Conservation (phyloP, 2,329 filamentous ascomycete genomes). For the Ambrosiella xylebori region DNA sequence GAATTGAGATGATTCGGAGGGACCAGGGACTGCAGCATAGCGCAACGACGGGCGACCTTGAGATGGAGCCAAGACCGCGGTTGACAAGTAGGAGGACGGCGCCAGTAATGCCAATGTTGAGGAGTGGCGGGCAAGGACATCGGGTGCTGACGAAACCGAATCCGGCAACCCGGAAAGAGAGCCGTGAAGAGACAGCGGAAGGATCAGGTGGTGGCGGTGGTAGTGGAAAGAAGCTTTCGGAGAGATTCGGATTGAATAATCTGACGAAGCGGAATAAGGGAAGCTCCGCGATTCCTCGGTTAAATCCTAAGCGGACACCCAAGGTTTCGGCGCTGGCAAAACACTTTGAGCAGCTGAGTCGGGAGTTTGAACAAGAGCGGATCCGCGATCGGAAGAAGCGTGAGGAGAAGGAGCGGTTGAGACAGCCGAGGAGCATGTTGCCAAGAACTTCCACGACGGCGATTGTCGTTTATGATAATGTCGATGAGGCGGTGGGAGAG, state of each 20-base stretch:
- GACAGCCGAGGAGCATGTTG: slow-evolving; percentile 57
- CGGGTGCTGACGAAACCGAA: slow-evolving; percentile 5
- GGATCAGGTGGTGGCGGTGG: background rate
- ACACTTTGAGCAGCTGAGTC: slow-evolving; percentile 90
- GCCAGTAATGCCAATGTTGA: background rate
- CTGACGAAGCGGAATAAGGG: slow-evolving; percentile 40
- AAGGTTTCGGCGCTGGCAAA: slow-evolving; percentile 84
- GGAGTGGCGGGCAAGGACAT: background rate
- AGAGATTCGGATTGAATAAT: slow-evolving; percentile 45
- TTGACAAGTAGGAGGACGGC: slow-evolving; percentile 1
- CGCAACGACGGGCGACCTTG: slow-evolving; percentile 21
- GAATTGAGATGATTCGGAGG: slow-evolving; percentile 17
- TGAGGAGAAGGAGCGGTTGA: slow-evolving; percentile 50
- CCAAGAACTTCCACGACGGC: slow-evolving; percentile 83
- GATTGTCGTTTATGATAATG: slow-evolving; percentile 88
- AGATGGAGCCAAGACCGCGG: slow-evolving; percentile 25
- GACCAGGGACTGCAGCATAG: slow-evolving; percentile 19
- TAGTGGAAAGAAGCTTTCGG: slow-evolving; percentile 49
- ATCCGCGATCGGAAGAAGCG: slow-evolving; percentile 69
- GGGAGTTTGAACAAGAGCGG: slow-evolving; percentile 90
- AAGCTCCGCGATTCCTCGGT: slow-evolving; percentile 75
- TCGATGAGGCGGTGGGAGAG: slow-evolving; percentile 82
- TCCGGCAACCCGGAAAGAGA: background rate
- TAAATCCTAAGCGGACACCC: slow-evolving; percentile 51
- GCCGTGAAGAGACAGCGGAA: background rate